Percentiles rank a stretch among this genome's conserved stretches.
phyloP scores from a whole-genome alignment of 1,284 basidiomycete genomes.

The Puccinia novopanici region DNA sequence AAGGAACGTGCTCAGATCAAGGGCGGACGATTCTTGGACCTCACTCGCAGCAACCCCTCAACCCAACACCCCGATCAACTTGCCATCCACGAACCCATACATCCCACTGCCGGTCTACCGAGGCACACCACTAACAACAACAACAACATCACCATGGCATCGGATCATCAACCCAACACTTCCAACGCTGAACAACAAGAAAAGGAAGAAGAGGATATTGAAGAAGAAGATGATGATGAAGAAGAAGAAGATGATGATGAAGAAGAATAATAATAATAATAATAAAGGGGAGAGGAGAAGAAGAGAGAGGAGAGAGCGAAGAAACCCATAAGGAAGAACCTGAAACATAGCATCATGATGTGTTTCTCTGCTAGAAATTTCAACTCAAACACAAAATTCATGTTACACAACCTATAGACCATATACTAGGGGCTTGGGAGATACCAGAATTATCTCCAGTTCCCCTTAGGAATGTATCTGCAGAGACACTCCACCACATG shows the following conservation, averaged over 20 bases:
- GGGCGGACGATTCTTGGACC: constrained; percentile 53
- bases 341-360: no score
- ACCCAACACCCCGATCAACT: constrained; percentile 64
- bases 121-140: constrained; percentile 74
- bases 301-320: constrained; percentile 9
- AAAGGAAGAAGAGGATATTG: constrained; percentile 54
- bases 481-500: no score
- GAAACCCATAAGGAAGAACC: background rate
- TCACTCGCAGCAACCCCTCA: constrained; percentile 64
- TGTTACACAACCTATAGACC: no score
- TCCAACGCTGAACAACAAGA: constrained; percentile 57
- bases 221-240: constrained; percentile 37
- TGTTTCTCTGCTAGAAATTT: no score
- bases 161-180: constrained; percentile 51
- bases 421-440: no score
- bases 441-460: no score
- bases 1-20: constrained; percentile 73
- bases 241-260: constrained; percentile 42
- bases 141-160: constrained; percentile 58
- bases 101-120: constrained; percentile 57
- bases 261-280: constrained; percentile 51
- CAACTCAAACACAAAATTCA: no score
- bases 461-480: no score
- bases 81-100: constrained; percentile 57
- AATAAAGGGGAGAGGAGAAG: constrained; percentile 53